Evolutionary conservation across 1,284 basidiomycete genomes (phyloP), one percentile per base, ranked within the genome.

Genomic region (Leccinum huronense): DNA sequence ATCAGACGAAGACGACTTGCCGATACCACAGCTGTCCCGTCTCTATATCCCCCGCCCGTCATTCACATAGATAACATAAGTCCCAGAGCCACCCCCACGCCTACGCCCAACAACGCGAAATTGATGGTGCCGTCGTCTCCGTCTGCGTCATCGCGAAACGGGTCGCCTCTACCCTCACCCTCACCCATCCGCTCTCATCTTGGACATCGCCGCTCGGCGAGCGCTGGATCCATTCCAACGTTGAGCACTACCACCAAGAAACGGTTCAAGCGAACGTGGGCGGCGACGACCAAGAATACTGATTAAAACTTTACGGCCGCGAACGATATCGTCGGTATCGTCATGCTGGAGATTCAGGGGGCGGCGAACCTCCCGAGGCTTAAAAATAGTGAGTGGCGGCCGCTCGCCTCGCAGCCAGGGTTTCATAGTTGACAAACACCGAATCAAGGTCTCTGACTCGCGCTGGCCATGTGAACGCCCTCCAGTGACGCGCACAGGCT

Each of bases 281-380:
- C n/a, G 8, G 40, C 48, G 23, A 51, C 11, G 55, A 33, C 19
- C 14, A 81, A 80, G 71, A 77, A 76, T 61, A 79, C 70, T 5
- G 79, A 80, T 38, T 94, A 84, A 76, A 89, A 89, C 71, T 87
- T 94, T 70, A 85, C 85, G 42, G 82, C 87, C 1, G 83, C 74
- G 2, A 83, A 86, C 11, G 95, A 97, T 73, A 90, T 98, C 56
- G 79, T 97, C 3, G 97, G 97, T 1, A 95, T 99, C 65, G 95
- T 97, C 57, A 93, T 97, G 87, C 77, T 96, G 23, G 87, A 88
- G 77, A 83, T 87, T 48, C 76, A 80, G 59, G 75, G 86, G 33
- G 97, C 95, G 2, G 82, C 81, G 16, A 93, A 97, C 75, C 79
- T 99, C 63, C 97, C 97, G 1, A 85, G 85, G 69, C 81, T 96